These are phyloP conservation scores for Penicillium sp. DNA, from an alignment of 2,329 filamentous ascomycete genomes.

Conservation along the genomic window DNA sequence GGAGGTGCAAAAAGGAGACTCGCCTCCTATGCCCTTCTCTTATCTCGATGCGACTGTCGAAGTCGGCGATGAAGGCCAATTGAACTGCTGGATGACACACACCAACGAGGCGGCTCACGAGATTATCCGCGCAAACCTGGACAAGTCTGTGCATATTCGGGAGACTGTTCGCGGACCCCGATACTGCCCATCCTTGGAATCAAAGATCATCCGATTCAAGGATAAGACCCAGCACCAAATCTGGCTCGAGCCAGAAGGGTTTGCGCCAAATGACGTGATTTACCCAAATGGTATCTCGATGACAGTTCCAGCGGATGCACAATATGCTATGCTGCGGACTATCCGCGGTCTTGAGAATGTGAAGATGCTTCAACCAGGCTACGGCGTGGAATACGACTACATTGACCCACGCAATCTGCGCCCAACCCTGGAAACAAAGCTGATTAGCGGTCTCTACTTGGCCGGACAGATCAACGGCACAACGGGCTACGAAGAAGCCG, in stretches of 20 bases:
- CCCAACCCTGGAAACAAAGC: conserved; percentile 91
- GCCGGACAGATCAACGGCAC: conserved; percentile 98
- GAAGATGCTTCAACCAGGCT: conserved; percentile 90
- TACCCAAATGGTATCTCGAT: conserved; percentile 98
- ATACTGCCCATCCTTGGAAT: conserved; percentile 94
- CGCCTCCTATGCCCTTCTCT: conserved; percentile 87
- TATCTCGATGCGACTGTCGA: conserved; percentile 80
- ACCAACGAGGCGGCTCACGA: conserved; percentile 84
- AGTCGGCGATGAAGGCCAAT: conserved; percentile 71
- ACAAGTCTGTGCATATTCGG: conserved; percentile 93
- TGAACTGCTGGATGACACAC: conserved; percentile 84
- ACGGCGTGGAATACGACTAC: conserved; percentile 98
- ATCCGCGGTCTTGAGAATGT: conserved; percentile 88
- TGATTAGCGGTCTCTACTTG: conserved; percentile 84
- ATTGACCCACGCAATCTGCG: conserved; percentile 88
- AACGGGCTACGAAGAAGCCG: conserved; percentile 96
- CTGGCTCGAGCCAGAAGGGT: conserved; percentile 97
- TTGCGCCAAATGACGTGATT: conserved; percentile 78
- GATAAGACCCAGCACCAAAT: conserved; percentile 83
- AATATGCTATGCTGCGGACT: conserved; percentile 82
- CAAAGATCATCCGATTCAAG: conserved; percentile 86
- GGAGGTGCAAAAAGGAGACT: conserved; percentile 77
- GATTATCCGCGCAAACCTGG: conserved; percentile 84
- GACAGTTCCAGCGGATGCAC: conserved; percentile 88
- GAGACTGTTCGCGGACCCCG: conserved; percentile 92